These are phyloP conservation scores for Eragrostis curvula DNA, from an alignment of 176 grass and related monocot genomes.

Conservation along the genomic window DNA sequence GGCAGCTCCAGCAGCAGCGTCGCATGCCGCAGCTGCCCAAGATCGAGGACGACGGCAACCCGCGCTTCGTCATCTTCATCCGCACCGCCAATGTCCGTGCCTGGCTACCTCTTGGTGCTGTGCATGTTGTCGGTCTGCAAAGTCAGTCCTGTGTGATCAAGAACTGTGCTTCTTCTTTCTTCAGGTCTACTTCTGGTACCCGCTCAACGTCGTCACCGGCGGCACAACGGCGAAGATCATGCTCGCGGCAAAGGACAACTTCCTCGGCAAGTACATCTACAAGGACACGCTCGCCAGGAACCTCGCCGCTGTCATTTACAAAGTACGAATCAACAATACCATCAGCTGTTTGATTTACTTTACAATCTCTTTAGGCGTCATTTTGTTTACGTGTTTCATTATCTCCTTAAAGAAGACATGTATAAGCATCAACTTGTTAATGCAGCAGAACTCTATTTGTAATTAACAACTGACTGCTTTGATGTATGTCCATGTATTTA, in stretches of 20 bases:
- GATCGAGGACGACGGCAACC: constrained; percentile 85
- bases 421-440: not conserved
- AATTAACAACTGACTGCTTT: constrained; percentile 12
- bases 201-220: constrained; percentile 80
- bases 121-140: not conserved
- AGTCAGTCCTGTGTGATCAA: not conserved
- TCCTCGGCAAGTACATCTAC: constrained; percentile 97
- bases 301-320: constrained; percentile 84
- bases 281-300: constrained; percentile 88
- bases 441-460: not conserved
- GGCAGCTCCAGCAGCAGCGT: constrained; percentile 60
- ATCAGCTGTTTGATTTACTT: constrained; percentile 3
- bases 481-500: not conserved
- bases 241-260: constrained; percentile 93
- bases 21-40: constrained; percentile 70
- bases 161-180: not conserved
- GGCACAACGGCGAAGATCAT: constrained; percentile 99
- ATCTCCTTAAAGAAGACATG: not conserved
- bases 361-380: not conserved
- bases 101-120: not conserved
- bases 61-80: constrained; percentile 93
- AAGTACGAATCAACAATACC: constrained; percentile 33
- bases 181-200: constrained; percentile 97
- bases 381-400: not conserved
- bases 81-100: constrained; percentile 73